Percentiles rank a stretch among this genome's conserved stretches.
phyloP scores from a whole-genome alignment of 495 filamentous ascomycete species.

The Penicillium nucicola region DNA sequence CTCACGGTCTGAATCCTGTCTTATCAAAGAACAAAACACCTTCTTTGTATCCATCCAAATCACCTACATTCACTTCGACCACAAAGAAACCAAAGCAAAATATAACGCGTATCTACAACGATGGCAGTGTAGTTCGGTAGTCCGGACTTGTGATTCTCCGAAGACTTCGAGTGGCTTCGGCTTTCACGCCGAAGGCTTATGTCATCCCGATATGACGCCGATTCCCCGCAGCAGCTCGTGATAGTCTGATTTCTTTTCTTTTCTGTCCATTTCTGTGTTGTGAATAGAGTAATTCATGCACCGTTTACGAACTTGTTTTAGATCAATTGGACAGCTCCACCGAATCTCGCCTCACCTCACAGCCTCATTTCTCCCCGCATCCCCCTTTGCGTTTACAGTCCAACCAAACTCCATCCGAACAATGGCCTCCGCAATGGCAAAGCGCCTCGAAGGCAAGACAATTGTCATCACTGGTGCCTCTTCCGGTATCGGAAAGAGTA shows the following conservation, averaged over 20 bases:
- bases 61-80: too few species aligned
- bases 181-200: conserved; percentile 1
- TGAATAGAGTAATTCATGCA: conserved; percentile 30
- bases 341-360: conserved; percentile 16
- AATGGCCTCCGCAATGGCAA: conserved; percentile 77
- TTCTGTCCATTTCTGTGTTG: conserved; percentile 6
- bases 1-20: too few species aligned
- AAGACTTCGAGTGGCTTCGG: not conserved
- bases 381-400: conserved; percentile 16
- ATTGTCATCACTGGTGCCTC: conserved; percentile 90
- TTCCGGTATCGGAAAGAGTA: conserved; percentile 85
- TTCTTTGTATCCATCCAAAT: too few species aligned
- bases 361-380: conserved; percentile 16
- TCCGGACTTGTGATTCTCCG: not conserved
- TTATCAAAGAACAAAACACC: too few species aligned
- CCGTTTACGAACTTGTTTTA: conserved; percentile 20
- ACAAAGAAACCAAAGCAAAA: too few species aligned
- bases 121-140: not conserved
- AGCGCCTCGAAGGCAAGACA: conserved; percentile 92
- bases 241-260: conserved; percentile 14
- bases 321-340: conserved; percentile 29
- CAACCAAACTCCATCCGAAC: conserved; percentile 28
- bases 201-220: conserved; percentile 18
- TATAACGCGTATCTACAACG: not conserved
- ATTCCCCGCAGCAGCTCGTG: conserved; percentile 22